Percentiles rank a stretch among this genome's conserved stretches.
Conservation (phyloP, 2,329 filamentous ascomycete species). For the Aureobasidium subglaciale region DNA sequence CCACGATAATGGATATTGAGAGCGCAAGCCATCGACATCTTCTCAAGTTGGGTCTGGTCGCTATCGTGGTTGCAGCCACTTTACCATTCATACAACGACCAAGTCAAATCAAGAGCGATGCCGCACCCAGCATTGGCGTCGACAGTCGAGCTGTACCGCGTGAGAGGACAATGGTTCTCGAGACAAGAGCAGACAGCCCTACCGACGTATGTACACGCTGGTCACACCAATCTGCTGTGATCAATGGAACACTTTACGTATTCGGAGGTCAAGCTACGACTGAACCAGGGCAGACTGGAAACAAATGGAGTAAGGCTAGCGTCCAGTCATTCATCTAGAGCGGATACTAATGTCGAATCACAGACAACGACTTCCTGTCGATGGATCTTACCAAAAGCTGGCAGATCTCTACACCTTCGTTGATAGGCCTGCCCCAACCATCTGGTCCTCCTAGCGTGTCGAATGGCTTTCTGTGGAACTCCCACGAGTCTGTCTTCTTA, state of each 20-base stretch:
- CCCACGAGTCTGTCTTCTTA: slow-evolving; percentile 60
- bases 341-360: no score
- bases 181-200: slow-evolving; percentile 39
- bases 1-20: neutral
- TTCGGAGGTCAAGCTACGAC: slow-evolving; percentile 64
- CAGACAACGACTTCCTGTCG: slow-evolving; percentile 64
- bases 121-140: slow-evolving; percentile 25
- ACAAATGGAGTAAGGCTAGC: slow-evolving; percentile 64
- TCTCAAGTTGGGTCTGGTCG: slow-evolving; percentile 9
- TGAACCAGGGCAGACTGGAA: slow-evolving; percentile 47
- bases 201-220: slow-evolving; percentile 58
- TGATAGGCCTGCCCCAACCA: slow-evolving; percentile 57
- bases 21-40: neutral
- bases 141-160: slow-evolving; percentile 25
- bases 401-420: slow-evolving; percentile 56
- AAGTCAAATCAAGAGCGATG: slow-evolving; percentile 20
- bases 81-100: slow-evolving; percentile 25
- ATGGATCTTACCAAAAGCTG: slow-evolving; percentile 69
- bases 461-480: slow-evolving; percentile 70
- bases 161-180: slow-evolving; percentile 11
- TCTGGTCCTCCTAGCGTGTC: slow-evolving; percentile 64
- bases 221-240: slow-evolving; percentile 58
- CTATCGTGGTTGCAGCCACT: slow-evolving; percentile 23
- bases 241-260: slow-evolving; percentile 70
- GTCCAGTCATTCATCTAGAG: no score